A percentile compares a stretch with the other conserved stretches of the same genome.
Evolutionary conservation across 306 rosid genomes (phyloP).

Genomic region (Oxytropis ochrocephala): DNA sequence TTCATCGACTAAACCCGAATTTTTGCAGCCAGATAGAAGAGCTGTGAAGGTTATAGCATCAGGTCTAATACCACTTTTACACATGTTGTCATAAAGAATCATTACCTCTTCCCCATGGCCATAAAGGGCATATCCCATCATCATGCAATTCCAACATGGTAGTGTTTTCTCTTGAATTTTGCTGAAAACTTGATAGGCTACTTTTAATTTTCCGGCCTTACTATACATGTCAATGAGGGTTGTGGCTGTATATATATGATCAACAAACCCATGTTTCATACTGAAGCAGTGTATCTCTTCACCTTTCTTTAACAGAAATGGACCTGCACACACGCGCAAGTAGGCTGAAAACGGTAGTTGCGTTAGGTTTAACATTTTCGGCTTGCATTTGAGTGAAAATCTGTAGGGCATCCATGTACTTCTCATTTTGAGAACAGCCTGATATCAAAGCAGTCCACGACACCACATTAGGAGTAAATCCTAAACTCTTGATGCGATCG

Average conservation of each 20-base stretch:
- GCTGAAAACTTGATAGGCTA: constrained; percentile 41
- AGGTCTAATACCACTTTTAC: constrained; percentile 33
- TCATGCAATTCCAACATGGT: constrained; percentile 79
- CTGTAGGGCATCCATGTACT: constrained; percentile 33
- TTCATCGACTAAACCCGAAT: constrained; percentile 50
- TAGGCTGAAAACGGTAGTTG: constrained; percentile 48
- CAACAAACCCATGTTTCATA: constrained; percentile 31
- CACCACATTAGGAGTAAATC: constrained; percentile 53
- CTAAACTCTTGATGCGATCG: constrained; percentile 41
- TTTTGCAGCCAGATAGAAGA: constrained; percentile 70
- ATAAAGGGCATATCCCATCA: constrained; percentile 59
- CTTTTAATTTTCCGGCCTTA: constrained; percentile 49
- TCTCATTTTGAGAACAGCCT: constrained; percentile 52
- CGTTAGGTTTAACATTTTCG: constrained; percentile 51
- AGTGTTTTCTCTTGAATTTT: constrained; percentile 46
- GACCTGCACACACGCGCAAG: constrained; percentile 57
- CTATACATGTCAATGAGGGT: constrained; percentile 57
- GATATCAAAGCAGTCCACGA: constrained; percentile 77
- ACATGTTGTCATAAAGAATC: constrained; percentile 41
- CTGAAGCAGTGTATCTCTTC: constrained; percentile 53
- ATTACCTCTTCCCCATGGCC: constrained; percentile 51
- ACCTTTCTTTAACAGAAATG: constrained; percentile 52
- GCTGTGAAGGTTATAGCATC: constrained; percentile 61
- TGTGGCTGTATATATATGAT: constrained; percentile 47
- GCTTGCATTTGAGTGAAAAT: constrained; percentile 54